Conservation (phyloP, 169 alveolate species). For the Sarcocystis neurona region DNA sequence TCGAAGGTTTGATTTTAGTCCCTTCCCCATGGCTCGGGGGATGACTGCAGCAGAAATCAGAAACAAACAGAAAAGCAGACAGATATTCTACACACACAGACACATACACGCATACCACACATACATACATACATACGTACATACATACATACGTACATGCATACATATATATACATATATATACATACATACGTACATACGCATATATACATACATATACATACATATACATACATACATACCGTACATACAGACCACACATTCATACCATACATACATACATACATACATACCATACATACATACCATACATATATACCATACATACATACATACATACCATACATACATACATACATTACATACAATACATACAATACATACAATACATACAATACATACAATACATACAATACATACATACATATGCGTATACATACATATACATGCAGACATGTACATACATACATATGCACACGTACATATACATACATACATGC, state of each 20-base stretch:
- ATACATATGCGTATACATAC: too few species aligned
- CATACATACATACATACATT: too few species aligned
- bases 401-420: too few species aligned
- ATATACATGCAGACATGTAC: too few species aligned
- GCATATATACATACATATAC: not conserved
- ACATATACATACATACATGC: not conserved
- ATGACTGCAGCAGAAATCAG: constrained; percentile 34
- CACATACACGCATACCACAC: not conserved
- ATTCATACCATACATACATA: not conserved
- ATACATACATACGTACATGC: not conserved
- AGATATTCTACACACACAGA: not conserved
- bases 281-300: not conserved
- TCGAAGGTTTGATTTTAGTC: constrained; percentile 52
- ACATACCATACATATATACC: too few species aligned
- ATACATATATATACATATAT: not conserved
- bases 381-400: too few species aligned
- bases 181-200: not conserved
- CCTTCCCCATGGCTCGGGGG: constrained; percentile 55
- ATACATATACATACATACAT: not conserved
- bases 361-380: too few species aligned
- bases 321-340: too few species aligned
- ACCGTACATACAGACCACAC: too few species aligned
- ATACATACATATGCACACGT: too few species aligned
- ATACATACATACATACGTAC: not conserved
- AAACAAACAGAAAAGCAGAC: not conserved